Evolutionary conservation across 2,329 filamentous ascomycete genomes (phyloP).

Genomic region (Pseudogymnoascus sp.): DNA sequence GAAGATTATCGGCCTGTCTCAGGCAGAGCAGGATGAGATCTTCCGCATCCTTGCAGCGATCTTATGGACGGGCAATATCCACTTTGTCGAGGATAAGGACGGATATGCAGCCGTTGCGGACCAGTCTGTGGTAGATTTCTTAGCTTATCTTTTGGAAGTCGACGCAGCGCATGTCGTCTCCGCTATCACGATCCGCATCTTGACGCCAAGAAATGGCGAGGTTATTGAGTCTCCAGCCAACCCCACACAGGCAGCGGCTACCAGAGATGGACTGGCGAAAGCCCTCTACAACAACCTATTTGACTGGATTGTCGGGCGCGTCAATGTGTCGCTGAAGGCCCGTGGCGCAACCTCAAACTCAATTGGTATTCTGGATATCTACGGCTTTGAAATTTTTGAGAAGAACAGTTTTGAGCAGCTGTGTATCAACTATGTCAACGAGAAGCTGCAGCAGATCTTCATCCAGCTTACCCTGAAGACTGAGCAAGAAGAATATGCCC

Average conservation of each 20-base stretch:
- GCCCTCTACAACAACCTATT: slow-evolving; percentile 97
- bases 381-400: slow-evolving; percentile 98
- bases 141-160: slow-evolving; percentile 88
- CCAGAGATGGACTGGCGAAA: slow-evolving; percentile 85
- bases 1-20: slow-evolving; percentile 81
- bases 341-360: slow-evolving; percentile 68
- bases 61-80: slow-evolving; percentile 90
- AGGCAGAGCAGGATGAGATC: slow-evolving; percentile 88
- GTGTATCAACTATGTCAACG: slow-evolving; percentile 99
- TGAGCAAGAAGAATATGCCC: slow-evolving; percentile 93
- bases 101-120: slow-evolving; percentile 83
- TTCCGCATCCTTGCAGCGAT: slow-evolving; percentile 91
- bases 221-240: slow-evolving; percentile 74
- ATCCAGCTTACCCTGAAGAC: slow-evolving; percentile 95
- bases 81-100: slow-evolving; percentile 80
- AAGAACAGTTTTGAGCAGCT: slow-evolving; percentile 98
- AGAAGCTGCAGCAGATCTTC: slow-evolving; percentile 98
- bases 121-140: slow-evolving; percentile 85
- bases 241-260: slow-evolving; percentile 73
- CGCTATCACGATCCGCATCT: slow-evolving; percentile 79
- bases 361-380: slow-evolving; percentile 96
- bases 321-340: slow-evolving; percentile 81
- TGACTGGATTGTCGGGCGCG: slow-evolving; percentile 92
- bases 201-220: slow-evolving; percentile 60
- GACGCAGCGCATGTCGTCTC: slow-evolving; percentile 72